Evolutionary conservation across 2,329 filamentous ascomycete species (phyloP).

Genomic region (Xylaria hypoxylon): DNA sequence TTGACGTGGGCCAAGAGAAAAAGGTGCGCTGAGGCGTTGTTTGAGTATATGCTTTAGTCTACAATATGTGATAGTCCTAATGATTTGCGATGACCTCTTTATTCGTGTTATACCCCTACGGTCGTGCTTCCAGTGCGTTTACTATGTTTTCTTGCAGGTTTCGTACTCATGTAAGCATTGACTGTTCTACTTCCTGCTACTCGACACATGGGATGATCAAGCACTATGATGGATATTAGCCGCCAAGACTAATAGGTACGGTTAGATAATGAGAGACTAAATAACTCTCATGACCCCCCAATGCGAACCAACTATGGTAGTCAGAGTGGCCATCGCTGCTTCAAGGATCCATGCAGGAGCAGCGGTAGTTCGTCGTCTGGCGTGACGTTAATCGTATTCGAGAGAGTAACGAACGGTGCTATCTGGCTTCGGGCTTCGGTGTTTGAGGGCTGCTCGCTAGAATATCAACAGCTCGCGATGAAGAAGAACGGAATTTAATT

Average conservation of each 20-base stretch:
- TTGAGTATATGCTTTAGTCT: conserved; percentile 15
- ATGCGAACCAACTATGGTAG: neutral
- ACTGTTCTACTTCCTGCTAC: neutral
- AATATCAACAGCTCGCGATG: neutral
- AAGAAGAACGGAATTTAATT: neutral
- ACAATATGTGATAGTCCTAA: conserved; percentile 22
- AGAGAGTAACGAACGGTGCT: no score
- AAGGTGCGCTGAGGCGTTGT: neutral
- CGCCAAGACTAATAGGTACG: neutral
- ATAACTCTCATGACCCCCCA: neutral
- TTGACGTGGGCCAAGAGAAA: conserved; percentile 33
- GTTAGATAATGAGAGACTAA: neutral
- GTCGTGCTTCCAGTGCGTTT: neutral
- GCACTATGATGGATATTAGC: neutral
- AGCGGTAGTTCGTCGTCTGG: no score
- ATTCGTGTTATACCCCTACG: neutral
- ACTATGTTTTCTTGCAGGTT: neutral
- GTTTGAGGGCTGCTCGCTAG: neutral
- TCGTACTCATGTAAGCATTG: conserved; percentile 4
- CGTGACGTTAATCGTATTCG: no score
- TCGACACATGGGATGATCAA: neutral
- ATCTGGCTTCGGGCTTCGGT: no score
- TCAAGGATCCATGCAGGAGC: no score
- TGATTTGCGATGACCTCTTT: conserved; percentile 4
- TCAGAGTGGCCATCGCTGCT: no score